These are phyloP conservation scores for Allomyces javanicus DNA, from an alignment of 192 early-diverging fungal genomes.

Conservation along the genomic window DNA sequence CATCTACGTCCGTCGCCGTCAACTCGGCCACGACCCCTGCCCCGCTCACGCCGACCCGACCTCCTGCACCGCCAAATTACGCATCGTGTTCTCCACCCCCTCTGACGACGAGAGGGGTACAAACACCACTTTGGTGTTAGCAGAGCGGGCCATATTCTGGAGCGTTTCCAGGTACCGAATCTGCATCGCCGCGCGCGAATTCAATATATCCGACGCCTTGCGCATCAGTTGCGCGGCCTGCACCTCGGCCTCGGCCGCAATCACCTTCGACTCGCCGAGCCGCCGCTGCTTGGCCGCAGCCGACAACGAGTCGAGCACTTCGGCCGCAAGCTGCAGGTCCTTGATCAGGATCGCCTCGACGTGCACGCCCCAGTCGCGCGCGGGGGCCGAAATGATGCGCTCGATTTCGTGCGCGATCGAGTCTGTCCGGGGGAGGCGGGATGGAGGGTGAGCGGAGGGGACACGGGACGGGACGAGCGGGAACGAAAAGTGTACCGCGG, in stretches of 20 bases:
- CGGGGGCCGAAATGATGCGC: constrained; percentile 58
- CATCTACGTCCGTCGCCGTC: too few relatives aligned
- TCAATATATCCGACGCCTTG: constrained; percentile 76
- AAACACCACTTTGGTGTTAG: constrained; percentile 56
- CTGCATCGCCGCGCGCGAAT: constrained; percentile 61
- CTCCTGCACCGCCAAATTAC: background rate
- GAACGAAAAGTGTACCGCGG: constrained; percentile 12
- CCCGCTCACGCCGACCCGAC: too few relatives aligned
- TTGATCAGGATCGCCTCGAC: constrained; percentile 70
- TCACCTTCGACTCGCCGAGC: constrained; percentile 79
- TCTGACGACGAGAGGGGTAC: constrained; percentile 18
- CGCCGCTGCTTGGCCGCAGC: constrained; percentile 75
- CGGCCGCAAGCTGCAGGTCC: constrained; percentile 51
- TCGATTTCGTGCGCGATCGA: constrained; percentile 69
- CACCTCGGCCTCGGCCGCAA: constrained; percentile 69
- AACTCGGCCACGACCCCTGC: too few relatives aligned
- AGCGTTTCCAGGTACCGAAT: constrained; percentile 85
- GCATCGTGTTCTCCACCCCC: too few relatives aligned
- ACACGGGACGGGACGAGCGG: too few relatives aligned
- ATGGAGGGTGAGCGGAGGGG: too few relatives aligned
- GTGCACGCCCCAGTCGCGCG: constrained; percentile 56
- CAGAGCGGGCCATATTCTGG: constrained; percentile 40
- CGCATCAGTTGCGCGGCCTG: constrained; percentile 79
- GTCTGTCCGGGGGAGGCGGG: constrained; percentile 11
- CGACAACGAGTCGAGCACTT: constrained; percentile 63